Percentiles rank a stretch among this genome's conserved stretches.
phyloP scores from a whole-genome alignment of 2,329 filamentous ascomycete genomes.

The Bipolaris zeicola region DNA sequence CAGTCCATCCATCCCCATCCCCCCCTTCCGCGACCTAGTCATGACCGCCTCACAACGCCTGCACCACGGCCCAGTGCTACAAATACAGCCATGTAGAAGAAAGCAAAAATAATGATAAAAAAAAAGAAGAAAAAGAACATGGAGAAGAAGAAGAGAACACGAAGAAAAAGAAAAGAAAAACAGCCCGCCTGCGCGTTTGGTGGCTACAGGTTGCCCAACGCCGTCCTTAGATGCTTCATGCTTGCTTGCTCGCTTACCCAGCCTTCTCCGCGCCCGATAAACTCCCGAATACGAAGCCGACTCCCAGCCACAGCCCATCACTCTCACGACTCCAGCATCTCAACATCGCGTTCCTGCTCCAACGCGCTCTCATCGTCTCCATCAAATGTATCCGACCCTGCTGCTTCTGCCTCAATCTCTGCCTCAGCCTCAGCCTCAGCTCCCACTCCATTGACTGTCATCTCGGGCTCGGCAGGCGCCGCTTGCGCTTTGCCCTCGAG shows the following conservation, averaged over 20 bases:
- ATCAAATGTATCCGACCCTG: slow-evolving; percentile 27
- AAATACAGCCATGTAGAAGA: not conserved
- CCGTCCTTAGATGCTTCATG: slow-evolving; percentile 21
- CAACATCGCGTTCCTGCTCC: slow-evolving; percentile 31
- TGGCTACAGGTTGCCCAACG: slow-evolving; percentile 29
- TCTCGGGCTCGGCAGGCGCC: not conserved
- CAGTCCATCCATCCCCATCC: not conserved
- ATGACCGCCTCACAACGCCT: not conserved
- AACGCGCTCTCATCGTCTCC: slow-evolving; percentile 31
- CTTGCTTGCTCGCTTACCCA: slow-evolving; percentile 26
- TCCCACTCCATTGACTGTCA: not conserved
- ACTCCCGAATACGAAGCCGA: slow-evolving; percentile 16
- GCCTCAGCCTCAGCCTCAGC: slow-evolving; percentile 2
- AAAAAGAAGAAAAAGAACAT: not conserved
- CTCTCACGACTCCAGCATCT: slow-evolving; percentile 40
- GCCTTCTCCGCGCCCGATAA: slow-evolving; percentile 24
- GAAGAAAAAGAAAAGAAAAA: slow-evolving; percentile 2
- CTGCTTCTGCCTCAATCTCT: not conserved
- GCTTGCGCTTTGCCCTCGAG: slow-evolving; percentile 14
- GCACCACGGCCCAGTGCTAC: not conserved
- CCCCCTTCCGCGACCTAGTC: not conserved
- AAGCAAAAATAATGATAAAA: not conserved
- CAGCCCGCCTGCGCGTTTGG: slow-evolving; percentile 2
- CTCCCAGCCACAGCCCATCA: not conserved
- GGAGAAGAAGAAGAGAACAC: not conserved